Evolutionary conservation across 2,329 filamentous ascomycete genomes (phyloP), one percentile per base, ranked within the genome.

Genomic region (Capronia epimyces): DNA sequence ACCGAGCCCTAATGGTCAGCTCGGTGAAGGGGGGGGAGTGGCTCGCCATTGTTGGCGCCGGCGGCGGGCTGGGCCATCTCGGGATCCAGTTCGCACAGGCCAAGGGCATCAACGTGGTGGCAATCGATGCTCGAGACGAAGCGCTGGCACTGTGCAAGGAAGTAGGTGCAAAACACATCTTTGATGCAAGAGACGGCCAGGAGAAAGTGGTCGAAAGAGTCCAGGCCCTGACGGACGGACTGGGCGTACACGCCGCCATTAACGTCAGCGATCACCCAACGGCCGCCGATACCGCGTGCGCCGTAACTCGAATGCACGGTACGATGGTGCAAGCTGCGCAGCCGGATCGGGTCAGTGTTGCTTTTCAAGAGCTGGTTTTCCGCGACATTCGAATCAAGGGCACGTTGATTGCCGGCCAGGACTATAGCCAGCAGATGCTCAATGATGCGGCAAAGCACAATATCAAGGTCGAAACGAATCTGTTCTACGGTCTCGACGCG

Each of bases 251-350:
- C 49, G 74, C 74, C 1, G 74, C 78, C 0, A 63, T 83, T 10
- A 76, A 75, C 42, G 62, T 83, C 1, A 72, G 72, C n/a, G 79
- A 82, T 55, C 74, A 76, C 1, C 65, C 65, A 0, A 42, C 39
- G 3, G 74, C 79, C 2, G 73, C 77, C 34, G 77, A 71, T 3
- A 63, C 74, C 18, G 74, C 71, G 0, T 79, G 75, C 46, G 78
- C 78, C 0, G 67, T 81, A 1, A 83, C 80, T 0, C 75, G 71
- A 60, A 81, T 77, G 72, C 80, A 83, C 60, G 79, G 78, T 2
- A 72, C 68, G 0, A 68, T 82, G 60, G 68, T 83, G 1, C 78
- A 83, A 62, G 74, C 83, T 42, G 79, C 78, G n/a, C 79, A 81
- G 64, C 56, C 59, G 16, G 62, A 59, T 1, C 65, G 67, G 7